Evolutionary conservation across 2,329 filamentous ascomycete species (phyloP), one percentile per base, ranked within the genome.

Genomic region (Xylariales sp.): DNA sequence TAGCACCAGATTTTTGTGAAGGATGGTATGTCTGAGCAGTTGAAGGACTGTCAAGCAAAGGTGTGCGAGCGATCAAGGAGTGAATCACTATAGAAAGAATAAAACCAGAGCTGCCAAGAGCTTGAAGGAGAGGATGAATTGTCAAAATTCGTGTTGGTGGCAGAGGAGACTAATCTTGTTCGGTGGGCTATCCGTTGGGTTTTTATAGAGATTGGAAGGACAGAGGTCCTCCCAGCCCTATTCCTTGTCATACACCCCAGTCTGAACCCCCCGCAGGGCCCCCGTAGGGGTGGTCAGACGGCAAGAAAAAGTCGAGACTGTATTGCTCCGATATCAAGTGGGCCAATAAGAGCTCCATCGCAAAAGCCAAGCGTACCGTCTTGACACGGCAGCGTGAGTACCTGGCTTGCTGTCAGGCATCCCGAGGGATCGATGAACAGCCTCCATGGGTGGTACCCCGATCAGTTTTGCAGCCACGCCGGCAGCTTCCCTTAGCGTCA

Each of bases 11-110:
- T 31, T 22, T 22, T 15, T 29, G 36, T 27, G 35, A 38, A 21
- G 27, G 20, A 38, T 16, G 12, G 27, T 42, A 39, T 16, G 12
- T 27, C 31, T n/a, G 16, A 19, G 8, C n/a, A 27, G 16, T 31
- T 27, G 22, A 39, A 39, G 15, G 36, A 39, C 18, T 43, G 40
- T 21, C 12, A 18, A 28, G 10, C 21, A 19, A n/a, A 16, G 5
- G 12, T 22, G 18, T n/a, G 9, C 24, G 24, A 25, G 38, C 49
- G 45, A 49, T 51, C 40, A 59, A 58, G 33, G 56, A 59, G 44
- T 57, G 56, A 55, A 51, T 52, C 51, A 53, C 49, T 22, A 46
- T 36, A 31, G 46, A 55, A 50, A 43, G 50, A 56, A 52, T 41
- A 51, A 52, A 51, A 44, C 38, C 29, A 49, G 52, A 50, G 50